Evolutionary conservation across 2,329 filamentous ascomycete genomes (phyloP), one percentile per base, ranked within the genome.

Genomic region (Colletotrichum euphorbiae): DNA sequence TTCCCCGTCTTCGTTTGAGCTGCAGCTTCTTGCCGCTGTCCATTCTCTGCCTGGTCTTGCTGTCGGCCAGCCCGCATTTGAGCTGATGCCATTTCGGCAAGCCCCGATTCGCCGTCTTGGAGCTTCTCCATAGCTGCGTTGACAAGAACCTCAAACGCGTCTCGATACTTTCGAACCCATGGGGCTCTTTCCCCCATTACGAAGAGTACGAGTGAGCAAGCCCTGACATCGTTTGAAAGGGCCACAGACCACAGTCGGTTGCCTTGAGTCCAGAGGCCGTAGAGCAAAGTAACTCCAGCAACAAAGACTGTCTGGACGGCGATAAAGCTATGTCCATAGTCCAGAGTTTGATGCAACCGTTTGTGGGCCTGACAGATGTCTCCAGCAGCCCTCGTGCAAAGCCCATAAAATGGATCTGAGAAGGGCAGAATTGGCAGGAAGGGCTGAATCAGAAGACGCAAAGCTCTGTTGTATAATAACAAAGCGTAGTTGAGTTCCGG

Each of bases 371-470:
- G 80, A 69, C 80, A 82, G 28, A 82, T 77, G 28, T 78, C 76
- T 4, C 80, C 80, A 8, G 80, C 79, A 2, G 80, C 78, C 5
- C 76, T 71, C 36, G 81, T 71, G 64, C 80, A 80, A 3, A 82
- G 80, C 12, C 79, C 77, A 65, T 84, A 83, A 65, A 82, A 83
- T 0, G 81, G 81, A 70, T 84, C 83, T 6, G 78, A 76, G 3
- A 82, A 77, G 4, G 80, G 77, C 6, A 86, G 75, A 15, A 83
- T 77, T 2, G 80, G 79, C 1, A 85, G 74, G 62, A 86, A 85
- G 2, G 83, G 84, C 58, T 86, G 84, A 17, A 86, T 78, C 1
- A 86, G 75, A 13, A 85, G 77, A n/a, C 83, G 78, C 1, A 86
- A 75, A 6, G 83, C 81, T 17, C 83, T 79, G 70, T 85, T 80